These are phyloP conservation scores for Nidula niveotomentosa DNA, from an alignment of 1,284 basidiomycete species.

Conservation along the genomic window DNA sequence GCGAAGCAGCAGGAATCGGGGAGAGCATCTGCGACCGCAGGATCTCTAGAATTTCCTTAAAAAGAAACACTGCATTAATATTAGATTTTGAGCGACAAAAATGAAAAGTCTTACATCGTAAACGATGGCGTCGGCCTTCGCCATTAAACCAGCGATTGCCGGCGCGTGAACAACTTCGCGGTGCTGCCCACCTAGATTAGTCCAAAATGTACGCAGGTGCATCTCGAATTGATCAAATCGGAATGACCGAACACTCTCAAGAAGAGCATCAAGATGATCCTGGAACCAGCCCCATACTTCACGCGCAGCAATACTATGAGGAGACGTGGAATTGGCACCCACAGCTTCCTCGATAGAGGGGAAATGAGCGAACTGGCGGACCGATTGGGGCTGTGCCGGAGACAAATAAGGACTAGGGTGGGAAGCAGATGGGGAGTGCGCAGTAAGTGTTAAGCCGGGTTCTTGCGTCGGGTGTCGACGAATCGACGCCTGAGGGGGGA, in stretches of 20 bases:
- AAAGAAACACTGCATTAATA: conserved; percentile 5
- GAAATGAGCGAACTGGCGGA: conserved; percentile 76
- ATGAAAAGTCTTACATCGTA: conserved; percentile 69
- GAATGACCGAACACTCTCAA: conserved; percentile 75
- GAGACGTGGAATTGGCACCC: conserved; percentile 67
- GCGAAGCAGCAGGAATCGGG: conserved; percentile 64
- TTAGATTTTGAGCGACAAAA: conserved; percentile 2
- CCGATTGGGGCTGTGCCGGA: conserved; percentile 56
- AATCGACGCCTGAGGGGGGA: conserved; percentile 71
- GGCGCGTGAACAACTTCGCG: conserved; percentile 86
- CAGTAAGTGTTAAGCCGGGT: conserved; percentile 44
- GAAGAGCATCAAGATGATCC: conserved; percentile 76
- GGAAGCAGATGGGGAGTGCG: conserved; percentile 51
- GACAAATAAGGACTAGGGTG: conserved; percentile 44
- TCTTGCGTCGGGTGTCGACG: conserved; percentile 64
- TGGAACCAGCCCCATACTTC: conserved; percentile 88
- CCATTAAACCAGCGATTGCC: conserved; percentile 84
- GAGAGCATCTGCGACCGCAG: conserved; percentile 82
- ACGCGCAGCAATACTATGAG: conserved; percentile 73
- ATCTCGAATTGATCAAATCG: conserved; percentile 88
- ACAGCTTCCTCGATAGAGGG: conserved; percentile 84
- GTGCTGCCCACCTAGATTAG: conserved; percentile 67
- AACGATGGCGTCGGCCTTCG: conserved; percentile 83
- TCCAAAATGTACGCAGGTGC: conserved; percentile 82
- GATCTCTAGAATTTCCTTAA: conserved; percentile 83